Evolutionary conservation across 169 alveolate species (phyloP).

Genomic region (Eimeria maxima): DNA sequence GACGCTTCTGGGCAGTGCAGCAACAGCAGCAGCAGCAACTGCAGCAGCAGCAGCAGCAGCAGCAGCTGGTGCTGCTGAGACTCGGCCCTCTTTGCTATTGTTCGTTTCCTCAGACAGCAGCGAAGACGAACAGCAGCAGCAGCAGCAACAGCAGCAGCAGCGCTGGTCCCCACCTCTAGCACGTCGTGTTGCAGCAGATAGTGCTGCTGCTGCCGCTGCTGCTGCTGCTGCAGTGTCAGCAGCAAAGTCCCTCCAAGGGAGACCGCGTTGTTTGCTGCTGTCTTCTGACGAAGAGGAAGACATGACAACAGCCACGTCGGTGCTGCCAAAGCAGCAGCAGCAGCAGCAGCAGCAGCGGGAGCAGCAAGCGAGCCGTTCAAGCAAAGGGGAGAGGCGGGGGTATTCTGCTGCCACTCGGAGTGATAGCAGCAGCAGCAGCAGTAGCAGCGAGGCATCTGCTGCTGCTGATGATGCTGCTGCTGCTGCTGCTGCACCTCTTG

Average conservation of each 20-base stretch:
- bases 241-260: not conserved
- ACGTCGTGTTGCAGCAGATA: not conserved
- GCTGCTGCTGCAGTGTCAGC: slow-evolving; percentile 57
- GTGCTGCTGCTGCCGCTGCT: slow-evolving; percentile 51
- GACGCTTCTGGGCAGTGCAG: not conserved
- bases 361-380: not conserved
- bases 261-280: slow-evolving; percentile 71
- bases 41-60: slow-evolving; percentile 49
- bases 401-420: not conserved
- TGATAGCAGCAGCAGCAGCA: slow-evolving; percentile 43
- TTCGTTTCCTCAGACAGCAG: slow-evolving; percentile 38
- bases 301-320: not conserved
- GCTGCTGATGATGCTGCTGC: slow-evolving; percentile 8
- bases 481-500: slow-evolving; percentile 57
- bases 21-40: not conserved
- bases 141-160: slow-evolving; percentile 29
- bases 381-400: not conserved
- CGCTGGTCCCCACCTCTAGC: not conserved
- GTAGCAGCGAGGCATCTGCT: slow-evolving; percentile 18
- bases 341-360: slow-evolving; percentile 57
- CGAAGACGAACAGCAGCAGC: slow-evolving; percentile 48
- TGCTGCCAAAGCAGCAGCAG: slow-evolving; percentile 30
- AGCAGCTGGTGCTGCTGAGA: slow-evolving; percentile 50
- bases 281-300: slow-evolving; percentile 63
- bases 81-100: not conserved